phyloP scores from a whole-genome alignment of 805 yeast species.

The Citeromyces matritensis region DNA sequence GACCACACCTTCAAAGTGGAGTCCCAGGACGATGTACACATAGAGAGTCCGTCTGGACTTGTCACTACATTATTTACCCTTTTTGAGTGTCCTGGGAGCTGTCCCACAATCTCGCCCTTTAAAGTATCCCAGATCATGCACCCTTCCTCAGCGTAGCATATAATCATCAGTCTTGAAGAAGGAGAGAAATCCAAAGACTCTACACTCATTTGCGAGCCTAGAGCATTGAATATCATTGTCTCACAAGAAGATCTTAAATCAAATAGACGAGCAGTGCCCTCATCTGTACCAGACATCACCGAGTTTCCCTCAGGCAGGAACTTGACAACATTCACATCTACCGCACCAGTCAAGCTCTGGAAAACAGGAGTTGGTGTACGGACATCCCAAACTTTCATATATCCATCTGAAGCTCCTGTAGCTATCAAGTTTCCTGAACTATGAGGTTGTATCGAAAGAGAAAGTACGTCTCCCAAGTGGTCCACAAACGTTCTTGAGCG shows the following conservation, averaged over 20 bases:
- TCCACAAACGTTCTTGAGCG: constrained; percentile 40
- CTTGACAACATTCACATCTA: constrained; percentile 47
- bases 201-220: constrained; percentile 25
- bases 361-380: constrained; percentile 22
- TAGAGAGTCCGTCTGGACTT: constrained; percentile 61
- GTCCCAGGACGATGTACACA: constrained; percentile 77
- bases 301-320: constrained; percentile 61
- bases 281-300: constrained; percentile 68
- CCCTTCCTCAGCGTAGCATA: constrained; percentile 63
- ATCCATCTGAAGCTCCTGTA: constrained; percentile 58
- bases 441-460: constrained; percentile 18
- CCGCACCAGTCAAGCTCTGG: constrained; percentile 33
- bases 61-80: constrained; percentile 48
- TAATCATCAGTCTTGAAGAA: constrained; percentile 62
- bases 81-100: constrained; percentile 48
- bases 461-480: constrained; percentile 60
- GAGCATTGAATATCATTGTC: constrained; percentile 24
- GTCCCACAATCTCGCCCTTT: constrained; percentile 48
- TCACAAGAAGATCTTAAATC: constrained; percentile 72
- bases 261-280: constrained; percentile 52
- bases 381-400: constrained; percentile 51
- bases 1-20: constrained; percentile 54
- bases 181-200: constrained; percentile 56
- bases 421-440: constrained; percentile 23
- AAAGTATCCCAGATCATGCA: constrained; percentile 70